These are phyloP conservation scores for Gastrolobium villosum DNA, from an alignment of 306 rosid species.

Conservation along the genomic window DNA sequence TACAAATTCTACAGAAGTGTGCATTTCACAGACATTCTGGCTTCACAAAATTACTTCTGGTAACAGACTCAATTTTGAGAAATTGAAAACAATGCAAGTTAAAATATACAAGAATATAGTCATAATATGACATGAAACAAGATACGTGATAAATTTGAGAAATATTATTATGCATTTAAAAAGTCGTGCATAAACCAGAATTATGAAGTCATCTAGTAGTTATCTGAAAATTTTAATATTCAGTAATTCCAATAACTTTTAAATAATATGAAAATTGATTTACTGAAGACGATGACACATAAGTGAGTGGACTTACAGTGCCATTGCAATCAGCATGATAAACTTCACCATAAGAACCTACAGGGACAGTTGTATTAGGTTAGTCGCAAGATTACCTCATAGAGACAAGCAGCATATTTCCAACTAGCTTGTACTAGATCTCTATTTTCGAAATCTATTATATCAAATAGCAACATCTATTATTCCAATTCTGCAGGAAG, in stretches of 20 bases:
- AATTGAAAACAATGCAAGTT: conserved; percentile 31
- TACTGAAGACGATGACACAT: conserved; percentile 3
- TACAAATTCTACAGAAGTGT: conserved; percentile 18
- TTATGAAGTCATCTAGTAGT: conserved; percentile 34
- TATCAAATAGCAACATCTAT: conserved; percentile 34
- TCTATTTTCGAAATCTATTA: conserved; percentile 9
- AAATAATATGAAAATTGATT: conserved; percentile 28
- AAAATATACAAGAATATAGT: conserved; percentile 13
- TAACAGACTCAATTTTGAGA: conserved; percentile 21
- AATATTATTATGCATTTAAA: conserved; percentile 36
- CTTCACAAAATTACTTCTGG: conserved; percentile 28
- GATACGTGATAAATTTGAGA: not conserved
- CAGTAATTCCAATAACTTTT: conserved; percentile 12
- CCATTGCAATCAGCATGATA: conserved; percentile 92
- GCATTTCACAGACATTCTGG: conserved; percentile 25
- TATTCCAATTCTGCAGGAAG: conserved; percentile 17
- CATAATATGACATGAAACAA: conserved; percentile 30
- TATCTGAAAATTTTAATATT: conserved; percentile 20
- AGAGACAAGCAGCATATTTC: conserved; percentile 5
- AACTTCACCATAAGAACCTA: conserved; percentile 90
- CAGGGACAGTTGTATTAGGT: conserved; percentile 31
- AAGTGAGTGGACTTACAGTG: conserved; percentile 79
- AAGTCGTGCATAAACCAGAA: conserved; percentile 35
- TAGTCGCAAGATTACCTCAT: conserved; percentile 42
- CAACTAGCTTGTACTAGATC: conserved; percentile 19